Evolutionary conservation across 2,329 filamentous ascomycete species (phyloP).

Genomic region (Fragosphaeria purpurea): DNA sequence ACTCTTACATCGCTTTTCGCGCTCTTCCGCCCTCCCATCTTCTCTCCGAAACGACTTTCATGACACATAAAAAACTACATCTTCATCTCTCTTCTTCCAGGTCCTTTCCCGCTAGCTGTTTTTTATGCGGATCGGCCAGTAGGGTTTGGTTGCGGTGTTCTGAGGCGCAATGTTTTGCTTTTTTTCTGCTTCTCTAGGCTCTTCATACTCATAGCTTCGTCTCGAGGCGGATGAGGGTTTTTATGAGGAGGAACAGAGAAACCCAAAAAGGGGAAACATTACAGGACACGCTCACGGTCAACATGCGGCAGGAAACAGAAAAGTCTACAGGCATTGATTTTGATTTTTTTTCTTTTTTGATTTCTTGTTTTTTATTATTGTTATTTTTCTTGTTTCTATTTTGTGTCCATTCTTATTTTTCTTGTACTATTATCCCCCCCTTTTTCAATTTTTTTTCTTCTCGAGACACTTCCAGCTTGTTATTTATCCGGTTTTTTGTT

Average conservation of each 20-base stretch:
- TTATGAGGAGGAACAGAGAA: background rate
- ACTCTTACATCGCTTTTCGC: too few species aligned
- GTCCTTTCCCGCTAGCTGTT: constrained; percentile 19
- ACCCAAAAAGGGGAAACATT: background rate
- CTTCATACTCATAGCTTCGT: background rate
- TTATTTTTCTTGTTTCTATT: too few species aligned
- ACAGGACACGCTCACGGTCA: background rate
- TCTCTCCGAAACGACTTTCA: constrained; percentile 30
- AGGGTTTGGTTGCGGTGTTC: constrained; percentile 16
- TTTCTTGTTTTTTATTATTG: background rate
- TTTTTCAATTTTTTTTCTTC: too few species aligned
- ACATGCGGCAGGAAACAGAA: constrained; percentile 2
- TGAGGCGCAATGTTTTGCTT: constrained; percentile 9
- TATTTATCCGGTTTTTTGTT: background rate
- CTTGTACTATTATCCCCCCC: too few species aligned
- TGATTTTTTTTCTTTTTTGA: too few species aligned
- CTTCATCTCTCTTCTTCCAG: constrained; percentile 20
- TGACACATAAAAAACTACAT: constrained; percentile 13
- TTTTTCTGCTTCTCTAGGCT: constrained; percentile 5
- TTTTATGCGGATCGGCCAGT: constrained; percentile 17
- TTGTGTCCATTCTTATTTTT: too few species aligned
- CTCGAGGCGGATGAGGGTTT: background rate
- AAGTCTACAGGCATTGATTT: constrained; percentile 1
- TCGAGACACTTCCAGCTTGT: too few species aligned
- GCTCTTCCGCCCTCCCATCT: too few species aligned